Base-by-base conservation (phyloP, 2,329 filamentous ascomycete genomes). In the Calonectria crousiana region DNA sequence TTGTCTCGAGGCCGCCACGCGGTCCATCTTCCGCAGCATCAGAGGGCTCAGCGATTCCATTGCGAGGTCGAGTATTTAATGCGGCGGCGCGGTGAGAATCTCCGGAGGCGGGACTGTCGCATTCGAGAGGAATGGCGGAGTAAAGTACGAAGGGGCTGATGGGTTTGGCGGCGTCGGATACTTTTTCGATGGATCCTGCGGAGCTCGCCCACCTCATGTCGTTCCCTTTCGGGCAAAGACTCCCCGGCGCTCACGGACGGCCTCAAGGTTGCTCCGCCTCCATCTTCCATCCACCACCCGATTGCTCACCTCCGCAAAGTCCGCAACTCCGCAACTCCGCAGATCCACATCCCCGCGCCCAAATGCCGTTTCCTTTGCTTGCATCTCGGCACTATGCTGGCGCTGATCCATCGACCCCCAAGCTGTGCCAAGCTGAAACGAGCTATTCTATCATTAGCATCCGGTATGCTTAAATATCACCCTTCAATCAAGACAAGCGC, bases 1-100 rank as follows among this genome's bases (percentile, higher is more conserved):
- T 77, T 88, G 87, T 73, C 86, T 82, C 89, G 85, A 91, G 53
- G 85, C 83, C 47, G 84, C 82, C 44, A 77, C 76, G 11, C 78
- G 80, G 51, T 82, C 81, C 74, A 81, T 77, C 76, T 82, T 83
- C 69, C 80, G 78, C 67, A 81, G 76, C 44, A 75, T 74, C 69
- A 81, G 67, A 26, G 81, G 76, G 23, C 78, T 77, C 64, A 81
- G 73, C n/a, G 79, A 77, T 32, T 81, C 78, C 79, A 80, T 81
- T 68, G 26, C 67, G 69, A 72, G 69, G 68, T 18, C 11, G 53
- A 69, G 47, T 26, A 66, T 66, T 69, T 67, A 68, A 64, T 71
- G 9, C 58, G 67, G 73, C 36, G 23, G 11, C 60, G 72, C 68
- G 70, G 51, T 72, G 67, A 47, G 49, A 30, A 30, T 44, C 44